Percentiles rank a stretch among this genome's conserved stretches.
phyloP scores from a whole-genome alignment of 345 rosid genomes.

The Aegle marmelos region DNA sequence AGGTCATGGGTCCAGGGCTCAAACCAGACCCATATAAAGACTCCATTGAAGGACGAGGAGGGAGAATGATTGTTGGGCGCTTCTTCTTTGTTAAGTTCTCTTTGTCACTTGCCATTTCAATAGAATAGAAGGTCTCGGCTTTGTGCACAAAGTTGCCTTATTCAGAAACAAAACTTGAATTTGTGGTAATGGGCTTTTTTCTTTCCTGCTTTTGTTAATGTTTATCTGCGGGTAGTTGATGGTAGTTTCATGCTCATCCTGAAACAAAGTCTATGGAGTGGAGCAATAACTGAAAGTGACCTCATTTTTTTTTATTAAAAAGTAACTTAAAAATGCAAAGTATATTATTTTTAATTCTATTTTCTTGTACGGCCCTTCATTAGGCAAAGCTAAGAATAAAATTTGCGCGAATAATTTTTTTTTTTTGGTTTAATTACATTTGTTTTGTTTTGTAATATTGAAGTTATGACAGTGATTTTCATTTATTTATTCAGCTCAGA shows the following conservation, averaged over 20 bases:
- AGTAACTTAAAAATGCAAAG: no score
- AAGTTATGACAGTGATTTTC: no score
- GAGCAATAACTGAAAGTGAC: constrained; percentile 5
- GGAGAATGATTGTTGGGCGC: constrained; percentile 72
- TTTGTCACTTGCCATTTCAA: constrained; percentile 46
- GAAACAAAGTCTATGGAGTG: constrained; percentile 22
- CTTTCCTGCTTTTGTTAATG: neutral
- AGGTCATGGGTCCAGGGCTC: constrained; percentile 93
- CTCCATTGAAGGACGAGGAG: constrained; percentile 59
- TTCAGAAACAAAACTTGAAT: neutral
- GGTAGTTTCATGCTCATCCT: constrained; percentile 25
- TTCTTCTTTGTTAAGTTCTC: constrained; percentile 25
- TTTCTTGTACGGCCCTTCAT: neutral
- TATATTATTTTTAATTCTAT: neutral
- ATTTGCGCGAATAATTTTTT: no score
- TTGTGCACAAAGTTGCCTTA: neutral
- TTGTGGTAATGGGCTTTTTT: neutral
- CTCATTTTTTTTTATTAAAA: neutral
- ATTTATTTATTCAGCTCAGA: no score
- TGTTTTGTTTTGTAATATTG: no score
- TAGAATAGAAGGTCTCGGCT: neutral
- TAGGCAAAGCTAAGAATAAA: no score
- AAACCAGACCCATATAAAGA: constrained; percentile 42
- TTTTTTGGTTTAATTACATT: no score
- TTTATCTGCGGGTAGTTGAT: neutral